A percentile compares a stretch with the other conserved stretches of the same genome.
Conservation (phyloP, 305 asterid species). For the Petunia hybrid region DNA sequence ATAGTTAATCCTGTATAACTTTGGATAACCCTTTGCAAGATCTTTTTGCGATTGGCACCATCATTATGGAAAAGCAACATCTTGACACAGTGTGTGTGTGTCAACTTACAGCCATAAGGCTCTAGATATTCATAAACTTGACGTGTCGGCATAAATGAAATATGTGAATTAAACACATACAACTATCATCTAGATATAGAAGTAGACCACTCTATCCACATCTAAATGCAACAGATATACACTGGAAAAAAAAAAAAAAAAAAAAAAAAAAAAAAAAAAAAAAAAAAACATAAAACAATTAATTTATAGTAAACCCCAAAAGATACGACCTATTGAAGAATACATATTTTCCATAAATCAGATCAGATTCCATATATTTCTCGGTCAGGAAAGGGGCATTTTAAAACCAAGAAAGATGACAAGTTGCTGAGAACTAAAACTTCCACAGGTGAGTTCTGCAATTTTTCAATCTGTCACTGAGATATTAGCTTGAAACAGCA, state of each 20-base stretch:
- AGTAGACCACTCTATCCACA: not conserved
- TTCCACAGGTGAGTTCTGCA: not conserved
- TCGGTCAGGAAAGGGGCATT: not conserved
- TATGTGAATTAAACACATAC: not conserved
- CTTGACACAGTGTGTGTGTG: not conserved
- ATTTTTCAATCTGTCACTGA: not conserved
- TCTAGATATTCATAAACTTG: constrained; percentile 12
- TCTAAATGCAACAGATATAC: constrained; percentile 8
- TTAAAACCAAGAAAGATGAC: not conserved
- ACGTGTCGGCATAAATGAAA: not conserved
- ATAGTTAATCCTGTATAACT: constrained; percentile 17
- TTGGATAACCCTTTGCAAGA: constrained; percentile 6
- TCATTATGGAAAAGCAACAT: constrained; percentile 3
- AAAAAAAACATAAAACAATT: not conserved
- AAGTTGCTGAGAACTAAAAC: constrained; percentile 17
- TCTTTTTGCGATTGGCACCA: not conserved
- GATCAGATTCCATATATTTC: no score
- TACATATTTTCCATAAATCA: not conserved
- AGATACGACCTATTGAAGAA: not conserved
- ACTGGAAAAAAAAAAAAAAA: not conserved
- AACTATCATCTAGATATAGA: not conserved
- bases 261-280: not conserved
- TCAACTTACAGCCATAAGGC: constrained; percentile 23
- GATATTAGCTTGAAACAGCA: not conserved
- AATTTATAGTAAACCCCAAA: not conserved